These are phyloP conservation scores for Nicotiana benthamiana DNA, from an alignment of 257 asterid genomes.

Conservation along the genomic window DNA sequence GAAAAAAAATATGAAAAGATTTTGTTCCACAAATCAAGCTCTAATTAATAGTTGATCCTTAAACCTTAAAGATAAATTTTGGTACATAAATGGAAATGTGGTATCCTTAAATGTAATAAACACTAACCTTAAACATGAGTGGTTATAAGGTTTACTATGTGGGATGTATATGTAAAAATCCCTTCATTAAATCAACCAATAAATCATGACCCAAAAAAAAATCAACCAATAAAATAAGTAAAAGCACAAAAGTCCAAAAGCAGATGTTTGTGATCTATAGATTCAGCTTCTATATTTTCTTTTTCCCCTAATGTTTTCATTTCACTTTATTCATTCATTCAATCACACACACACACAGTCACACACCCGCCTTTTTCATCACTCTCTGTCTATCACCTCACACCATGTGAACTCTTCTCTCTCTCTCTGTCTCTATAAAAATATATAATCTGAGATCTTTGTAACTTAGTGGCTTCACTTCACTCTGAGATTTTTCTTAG, in stretches of 20 bases:
- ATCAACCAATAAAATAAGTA: not conserved
- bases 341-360: not conserved
- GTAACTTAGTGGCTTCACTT: not conserved
- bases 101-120: no score
- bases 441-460: not conserved
- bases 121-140: no score
- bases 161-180: no score
- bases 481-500: constrained; percentile 23
- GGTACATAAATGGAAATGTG: no score
- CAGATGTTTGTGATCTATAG: constrained; percentile 9
- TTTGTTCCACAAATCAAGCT: no score
- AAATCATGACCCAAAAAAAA: no score
- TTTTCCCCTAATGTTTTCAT: no score
- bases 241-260: constrained; percentile 19
- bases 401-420: constrained; percentile 26
- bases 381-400: constrained; percentile 17
- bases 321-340: constrained; percentile 4
- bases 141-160: no score
- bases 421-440: not conserved
- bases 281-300: constrained; percentile 4
- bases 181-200: no score
- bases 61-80: no score
- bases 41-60: no score
- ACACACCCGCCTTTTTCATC: constrained; percentile 38
- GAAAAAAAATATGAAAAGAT: no score